Base-by-base conservation (phyloP, 1,139 yeast species). In the Geotrichum phurueaensis region DNA sequence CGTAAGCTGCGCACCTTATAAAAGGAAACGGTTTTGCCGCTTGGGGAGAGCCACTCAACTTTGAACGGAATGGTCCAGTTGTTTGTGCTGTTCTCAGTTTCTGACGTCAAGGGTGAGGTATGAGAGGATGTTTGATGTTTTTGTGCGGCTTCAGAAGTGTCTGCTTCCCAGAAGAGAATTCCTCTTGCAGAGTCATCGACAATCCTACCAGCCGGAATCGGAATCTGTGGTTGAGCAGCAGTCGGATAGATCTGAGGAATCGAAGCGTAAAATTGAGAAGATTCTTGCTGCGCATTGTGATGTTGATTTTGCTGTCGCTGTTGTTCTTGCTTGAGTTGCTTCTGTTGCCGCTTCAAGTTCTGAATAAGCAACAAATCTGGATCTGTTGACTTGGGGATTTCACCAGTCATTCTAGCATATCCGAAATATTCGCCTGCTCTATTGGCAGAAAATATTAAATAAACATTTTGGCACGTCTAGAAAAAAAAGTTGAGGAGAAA, bases 401-500 rank as follows among this genome's bases (percentile, higher is more conserved):
- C 66, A 29, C 68, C 61, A 36, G 67, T 70, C 76, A 76, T 73
- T 47, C 75, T 65, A n/a, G 79, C 79, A 60, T 74, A 74, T 15
- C 79, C 79, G 59, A 67, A 75, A 60, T 74, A 76, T 36, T 72
- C 73, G 2, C 78, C 75, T 3, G 76, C 70, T 23, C 77, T 66
- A 62, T 76, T 76, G 22, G 78, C 79, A 7, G 78, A 73, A 61
- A 76, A 76, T 43, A 76, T 72, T n/a, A 76, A 64, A 60, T 73
- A 75, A 13, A 76, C 78, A 60, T 73, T 71, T 50, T 72, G 71
- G 43, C 72, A 66, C 6, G 64, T 62, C 56, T 60, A 52, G 29
- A 63, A 58, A 52, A n/a, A 27, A n/a, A n/a, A 15, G 52, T 39
- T 45, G 39, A 12, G 1, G 18, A n/a, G 15, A 2, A 15, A 36